A percentile compares a stretch with the other conserved stretches of the same genome.
Evolutionary conservation across 2,329 filamentous ascomycete genomes (phyloP).

Genomic region (Dactylonectria estremocensis): DNA sequence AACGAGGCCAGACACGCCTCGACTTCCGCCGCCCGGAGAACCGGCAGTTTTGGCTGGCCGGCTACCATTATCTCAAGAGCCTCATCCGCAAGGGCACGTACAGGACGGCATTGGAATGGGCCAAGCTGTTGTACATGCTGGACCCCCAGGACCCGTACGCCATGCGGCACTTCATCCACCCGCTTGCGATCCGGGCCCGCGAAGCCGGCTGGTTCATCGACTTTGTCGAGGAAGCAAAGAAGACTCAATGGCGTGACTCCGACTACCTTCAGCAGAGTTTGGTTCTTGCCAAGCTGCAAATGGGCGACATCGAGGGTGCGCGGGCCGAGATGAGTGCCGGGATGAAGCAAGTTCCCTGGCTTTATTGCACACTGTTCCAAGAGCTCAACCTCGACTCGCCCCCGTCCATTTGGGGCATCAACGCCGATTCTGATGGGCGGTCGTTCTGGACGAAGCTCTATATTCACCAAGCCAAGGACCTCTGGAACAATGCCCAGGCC

Average conservation of each 20-base stretch:
- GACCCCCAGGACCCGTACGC: constrained; percentile 87
- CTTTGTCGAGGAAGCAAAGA: constrained; percentile 67
- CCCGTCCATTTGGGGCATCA: constrained; percentile 85
- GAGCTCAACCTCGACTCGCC: constrained; percentile 85
- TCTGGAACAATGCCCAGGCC: constrained; percentile 87
- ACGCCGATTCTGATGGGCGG: constrained; percentile 73
- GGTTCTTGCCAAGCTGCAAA: constrained; percentile 81
- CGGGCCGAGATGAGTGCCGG: constrained; percentile 76
- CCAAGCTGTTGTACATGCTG: constrained; percentile 85
- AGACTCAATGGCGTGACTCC: constrained; percentile 59
- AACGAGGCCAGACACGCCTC: constrained; percentile 84
- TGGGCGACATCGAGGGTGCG: constrained; percentile 76
- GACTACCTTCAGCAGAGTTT: constrained; percentile 84
- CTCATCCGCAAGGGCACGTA: constrained; percentile 93
- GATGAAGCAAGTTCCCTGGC: constrained; percentile 85
- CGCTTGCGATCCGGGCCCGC: constrained; percentile 85
- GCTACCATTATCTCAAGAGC: constrained; percentile 89
- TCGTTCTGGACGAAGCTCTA: constrained; percentile 84
- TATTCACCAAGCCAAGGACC: constrained; percentile 80
- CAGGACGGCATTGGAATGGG: constrained; percentile 94
- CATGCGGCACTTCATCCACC: constrained; percentile 84
- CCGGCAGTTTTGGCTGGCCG: constrained; percentile 91
- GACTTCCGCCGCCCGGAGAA: constrained; percentile 89
- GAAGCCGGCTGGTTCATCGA: constrained; percentile 84
- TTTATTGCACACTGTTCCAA: constrained; percentile 85